phyloP scores from a whole-genome alignment of 768 basidiomycete genomes.

The Suillus americanus region DNA sequence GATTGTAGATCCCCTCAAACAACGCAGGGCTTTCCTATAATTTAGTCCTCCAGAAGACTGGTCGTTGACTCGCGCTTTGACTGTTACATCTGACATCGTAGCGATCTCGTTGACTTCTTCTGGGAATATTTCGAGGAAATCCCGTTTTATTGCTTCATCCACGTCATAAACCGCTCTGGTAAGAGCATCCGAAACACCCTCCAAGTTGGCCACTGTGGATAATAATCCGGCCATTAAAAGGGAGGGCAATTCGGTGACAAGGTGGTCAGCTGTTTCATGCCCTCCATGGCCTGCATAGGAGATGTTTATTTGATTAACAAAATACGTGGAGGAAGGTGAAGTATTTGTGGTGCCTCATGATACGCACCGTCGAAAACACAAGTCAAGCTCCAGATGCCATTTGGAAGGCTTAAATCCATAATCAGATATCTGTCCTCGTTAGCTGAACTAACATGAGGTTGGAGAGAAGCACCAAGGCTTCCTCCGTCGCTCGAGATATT shows the following conservation, averaged over 20 bases:
- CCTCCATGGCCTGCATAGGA: constrained; percentile 37
- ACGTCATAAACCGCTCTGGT: constrained; percentile 34
- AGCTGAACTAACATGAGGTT: constrained; percentile 43
- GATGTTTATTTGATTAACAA: constrained; percentile 16
- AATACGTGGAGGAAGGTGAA: not conserved
- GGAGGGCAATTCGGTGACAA: constrained; percentile 31
- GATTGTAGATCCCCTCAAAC: constrained; percentile 53
- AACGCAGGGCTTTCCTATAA: constrained; percentile 36
- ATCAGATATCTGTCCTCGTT: constrained; percentile 50
- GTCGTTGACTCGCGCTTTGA: constrained; percentile 42
- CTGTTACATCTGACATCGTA: constrained; percentile 36
- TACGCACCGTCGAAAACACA: constrained; percentile 47
- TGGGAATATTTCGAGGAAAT: constrained; percentile 42
- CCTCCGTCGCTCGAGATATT: constrained; percentile 6
- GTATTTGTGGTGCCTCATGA: not conserved
- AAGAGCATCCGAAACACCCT: constrained; percentile 31
- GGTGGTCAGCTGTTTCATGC: constrained; percentile 45
- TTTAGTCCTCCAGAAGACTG: constrained; percentile 25
- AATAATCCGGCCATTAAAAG: constrained; percentile 16
- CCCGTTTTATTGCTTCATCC: constrained; percentile 38
- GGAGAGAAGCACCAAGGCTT: constrained; percentile 42
- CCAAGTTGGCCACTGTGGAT: constrained; percentile 9
- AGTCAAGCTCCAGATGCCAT: constrained; percentile 43
- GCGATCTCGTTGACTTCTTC: constrained; percentile 25
- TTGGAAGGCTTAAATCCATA: constrained; percentile 37